Evolutionary conservation across 805 yeast species (phyloP).

Genomic region (Cyberlindnera suaveolens): DNA sequence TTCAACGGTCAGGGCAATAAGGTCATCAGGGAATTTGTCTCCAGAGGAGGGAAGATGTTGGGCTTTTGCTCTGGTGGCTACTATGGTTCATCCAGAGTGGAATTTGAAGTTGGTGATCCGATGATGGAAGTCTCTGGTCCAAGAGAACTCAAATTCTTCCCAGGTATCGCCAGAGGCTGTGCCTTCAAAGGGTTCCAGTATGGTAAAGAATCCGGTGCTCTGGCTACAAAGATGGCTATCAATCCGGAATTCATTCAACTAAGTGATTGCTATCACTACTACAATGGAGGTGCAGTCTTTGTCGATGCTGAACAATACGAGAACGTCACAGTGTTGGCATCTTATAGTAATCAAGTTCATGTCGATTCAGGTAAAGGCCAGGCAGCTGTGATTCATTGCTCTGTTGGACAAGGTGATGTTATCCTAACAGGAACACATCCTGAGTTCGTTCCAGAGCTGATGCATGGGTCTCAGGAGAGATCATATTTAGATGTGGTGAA

Average conservation of each 20-base stretch:
- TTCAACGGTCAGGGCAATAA: constrained; percentile 67
- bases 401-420: constrained; percentile 69
- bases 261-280: constrained; percentile 39
- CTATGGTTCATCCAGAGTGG: constrained; percentile 67
- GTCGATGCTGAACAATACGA: constrained; percentile 59
- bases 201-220: constrained; percentile 70
- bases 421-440: constrained; percentile 86
- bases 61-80: constrained; percentile 98
- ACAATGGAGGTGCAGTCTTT: constrained; percentile 89
- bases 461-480: constrained; percentile 29
- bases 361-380: constrained; percentile 34
- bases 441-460: constrained; percentile 62
- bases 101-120: constrained; percentile 74
- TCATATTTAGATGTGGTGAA: constrained; percentile 31
- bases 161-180: constrained; percentile 79
- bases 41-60: constrained; percentile 72
- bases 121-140: constrained; percentile 77
- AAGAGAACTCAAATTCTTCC: constrained; percentile 75
- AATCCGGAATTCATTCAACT: constrained; percentile 27
- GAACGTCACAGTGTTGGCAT: constrained; percentile 68
- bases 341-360: constrained; percentile 51
- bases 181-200: constrained; percentile 78
- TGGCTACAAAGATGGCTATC: constrained; percentile 44
- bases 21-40: constrained; percentile 55
- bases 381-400: constrained; percentile 71